phyloP scores from a whole-genome alignment of 148 eudicot genomes.

The Bassia scoparia region DNA sequence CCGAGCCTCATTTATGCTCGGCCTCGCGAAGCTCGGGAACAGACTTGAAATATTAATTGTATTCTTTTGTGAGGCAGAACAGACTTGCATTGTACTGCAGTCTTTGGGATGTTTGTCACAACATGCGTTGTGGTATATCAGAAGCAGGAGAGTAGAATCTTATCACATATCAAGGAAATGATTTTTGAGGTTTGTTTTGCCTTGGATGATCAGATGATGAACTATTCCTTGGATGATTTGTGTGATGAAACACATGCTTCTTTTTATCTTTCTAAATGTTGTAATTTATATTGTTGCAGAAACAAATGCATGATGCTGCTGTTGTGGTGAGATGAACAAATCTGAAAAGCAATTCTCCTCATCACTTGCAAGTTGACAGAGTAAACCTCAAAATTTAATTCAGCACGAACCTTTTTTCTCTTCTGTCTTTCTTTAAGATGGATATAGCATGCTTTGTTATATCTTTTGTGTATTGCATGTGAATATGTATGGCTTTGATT shows the following conservation, averaged over 20 bases:
- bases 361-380: slow-evolving; percentile 48
- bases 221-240: background rate
- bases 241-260: background rate
- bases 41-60: too few relatives aligned
- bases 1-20: too few relatives aligned
- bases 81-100: slow-evolving; percentile 70
- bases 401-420: too few relatives aligned
- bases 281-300: slow-evolving; percentile 28
- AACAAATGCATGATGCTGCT: slow-evolving; percentile 25
- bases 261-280: background rate
- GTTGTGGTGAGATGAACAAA: slow-evolving; percentile 34
- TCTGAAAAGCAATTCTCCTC: slow-evolving; percentile 39
- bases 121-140: slow-evolving; percentile 58
- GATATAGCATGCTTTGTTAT: too few relatives aligned
- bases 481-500: background rate
- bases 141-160: slow-evolving; percentile 47
- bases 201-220: slow-evolving; percentile 10
- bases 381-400: slow-evolving; percentile 31
- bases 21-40: too few relatives aligned
- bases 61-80: too few relatives aligned
- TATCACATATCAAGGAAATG: slow-evolving; percentile 44
- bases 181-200: slow-evolving; percentile 39
- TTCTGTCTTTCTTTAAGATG: too few relatives aligned
- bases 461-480: too few relatives aligned
- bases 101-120: slow-evolving; percentile 83